Evolutionary conservation across 1,139 yeast species (phyloP), one percentile per base, ranked within the genome.

Genomic region (Ogataea hybrid): DNA sequence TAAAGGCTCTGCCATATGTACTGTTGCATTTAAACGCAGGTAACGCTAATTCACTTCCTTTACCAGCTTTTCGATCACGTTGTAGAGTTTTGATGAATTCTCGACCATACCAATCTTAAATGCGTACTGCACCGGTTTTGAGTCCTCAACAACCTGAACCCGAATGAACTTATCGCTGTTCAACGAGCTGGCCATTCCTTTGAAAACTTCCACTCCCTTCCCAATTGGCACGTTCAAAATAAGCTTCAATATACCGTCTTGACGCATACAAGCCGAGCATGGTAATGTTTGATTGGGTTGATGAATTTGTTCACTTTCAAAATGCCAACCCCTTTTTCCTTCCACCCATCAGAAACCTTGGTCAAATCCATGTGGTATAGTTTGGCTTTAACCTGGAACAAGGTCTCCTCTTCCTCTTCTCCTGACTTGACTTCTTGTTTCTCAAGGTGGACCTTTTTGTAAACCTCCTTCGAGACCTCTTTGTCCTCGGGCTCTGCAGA

Each of bases 301-400:
- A 61, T 56, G n/a, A 71, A 65, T 47, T 76, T 75, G 62, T 92
- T 92, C 29, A 94, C 75, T 62, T 87, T 96, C 14, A 94, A 67
- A 4, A 81, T 76, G 1, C 99, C 99, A 30, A 84, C 73, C 14
- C 98, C 99, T 56, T 95, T 77, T 63, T 94, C 98, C 61, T 86
- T 92, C 98, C 99, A 94, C 2, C 96, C 97, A 21, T 73, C 77
- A 10, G 73, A 63, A 1, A 84, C 73, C 31, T 77, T 73, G 1
- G 81, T 67, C 30, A 90, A 67, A 52, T 84, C 81, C 51, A 88
- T 68, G 39, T 82, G 87, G 59, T 89, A 94, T 15, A 92, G 68
- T 59, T 90, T 88, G 11, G 95, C 89, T 32, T 84, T 80, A 34
- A 84, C 74, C 31, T 78, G 77, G 61, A 78, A 87, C 8, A 82